Evolutionary conservation across 768 basidiomycete genomes (phyloP).

Genomic region (Xerocomellus intermedius): DNA sequence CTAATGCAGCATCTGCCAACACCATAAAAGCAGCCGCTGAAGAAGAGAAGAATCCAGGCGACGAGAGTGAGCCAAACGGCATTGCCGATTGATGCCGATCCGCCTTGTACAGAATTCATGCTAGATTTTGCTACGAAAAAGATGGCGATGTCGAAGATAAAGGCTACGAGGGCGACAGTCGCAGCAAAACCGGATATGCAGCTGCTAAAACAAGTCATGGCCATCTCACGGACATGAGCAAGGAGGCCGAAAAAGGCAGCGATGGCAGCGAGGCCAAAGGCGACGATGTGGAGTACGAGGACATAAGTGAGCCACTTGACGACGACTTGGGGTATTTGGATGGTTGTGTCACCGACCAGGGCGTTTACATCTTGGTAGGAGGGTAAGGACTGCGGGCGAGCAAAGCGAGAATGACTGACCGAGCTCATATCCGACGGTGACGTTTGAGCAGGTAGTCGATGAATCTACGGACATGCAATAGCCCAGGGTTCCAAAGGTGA

Average conservation of each 20-base stretch:
- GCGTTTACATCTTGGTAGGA: slow-evolving; percentile 67
- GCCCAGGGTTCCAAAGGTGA: slow-evolving; percentile 88
- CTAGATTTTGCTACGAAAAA: slow-evolving; percentile 89
- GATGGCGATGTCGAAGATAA: slow-evolving; percentile 88
- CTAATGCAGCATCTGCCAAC: slow-evolving; percentile 84
- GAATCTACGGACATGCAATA: slow-evolving; percentile 69
- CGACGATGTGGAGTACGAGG: slow-evolving; percentile 89
- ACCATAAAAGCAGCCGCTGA: slow-evolving; percentile 86
- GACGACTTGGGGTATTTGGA: slow-evolving; percentile 77
- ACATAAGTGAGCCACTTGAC: slow-evolving; percentile 97
- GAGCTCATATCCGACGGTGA: slow-evolving; percentile 84
- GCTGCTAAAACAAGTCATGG: slow-evolving; percentile 80
- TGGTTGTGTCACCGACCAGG: slow-evolving; percentile 65
- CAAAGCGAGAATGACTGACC: slow-evolving; percentile 47
- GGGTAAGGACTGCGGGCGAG: slow-evolving; percentile 5
- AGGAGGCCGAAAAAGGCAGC: slow-evolving; percentile 82
- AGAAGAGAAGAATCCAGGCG: slow-evolving; percentile 83
- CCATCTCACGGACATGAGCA: slow-evolving; percentile 84
- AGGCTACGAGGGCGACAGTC: slow-evolving; percentile 74
- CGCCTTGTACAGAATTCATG: slow-evolving; percentile 71
- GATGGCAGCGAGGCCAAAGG: slow-evolving; percentile 67
- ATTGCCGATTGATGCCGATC: slow-evolving; percentile 77
- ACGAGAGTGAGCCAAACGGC: slow-evolving; percentile 90
- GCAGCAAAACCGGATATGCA: slow-evolving; percentile 83
- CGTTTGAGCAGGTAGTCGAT: slow-evolving; percentile 70